Evolutionary conservation across 345 rosid species (phyloP), one percentile per base, ranked within the genome.

Genomic region (Bruguiera parviflora): DNA sequence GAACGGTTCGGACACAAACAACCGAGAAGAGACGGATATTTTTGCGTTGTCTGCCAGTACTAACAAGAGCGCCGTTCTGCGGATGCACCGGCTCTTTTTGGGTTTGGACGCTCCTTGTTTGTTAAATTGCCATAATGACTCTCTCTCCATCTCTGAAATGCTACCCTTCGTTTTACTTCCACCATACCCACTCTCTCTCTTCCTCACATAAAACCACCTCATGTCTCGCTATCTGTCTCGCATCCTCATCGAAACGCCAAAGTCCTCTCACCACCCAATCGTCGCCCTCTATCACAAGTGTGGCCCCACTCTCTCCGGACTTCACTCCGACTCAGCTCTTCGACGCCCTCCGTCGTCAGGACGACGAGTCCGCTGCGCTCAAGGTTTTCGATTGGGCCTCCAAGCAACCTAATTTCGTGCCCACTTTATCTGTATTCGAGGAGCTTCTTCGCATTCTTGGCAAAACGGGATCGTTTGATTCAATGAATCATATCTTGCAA

Each of bases 241-340:
- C 84, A 37, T 63, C 86, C 35, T 69, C 80, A 1, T 75, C 33
- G 39, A 82, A 66, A 35, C 76, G 63, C 27, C 74, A 65, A 33
- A 61, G 56, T 61, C 22, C 25, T 31, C 75, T 80, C 66, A 71
- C 75, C 35, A 73, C 82, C 69, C 80, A 76, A 2, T 37, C 75
- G 16, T 71, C 79, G 61, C 65, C 73, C 24, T 53, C 83, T 76
- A 29, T 16, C 13, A 13, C 49, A 43, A 43, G 49, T 56, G 29
- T 71, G 35, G 29, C 77, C 78, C 43, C 81, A 19, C 65, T 76
- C 53, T 25, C 95, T 58, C 69, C 87, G 1, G 70, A 87, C 74
- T 83, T 83, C 88, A 92, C 92, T 3, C 77, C 90, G 1, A 22
- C 79, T 49, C 85, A 91, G 77, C 93, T 95, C 73, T 88, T 89